Evolutionary conservation across 1,284 basidiomycete species (phyloP).

Genomic region (Cryptococcus depauperatus): DNA sequence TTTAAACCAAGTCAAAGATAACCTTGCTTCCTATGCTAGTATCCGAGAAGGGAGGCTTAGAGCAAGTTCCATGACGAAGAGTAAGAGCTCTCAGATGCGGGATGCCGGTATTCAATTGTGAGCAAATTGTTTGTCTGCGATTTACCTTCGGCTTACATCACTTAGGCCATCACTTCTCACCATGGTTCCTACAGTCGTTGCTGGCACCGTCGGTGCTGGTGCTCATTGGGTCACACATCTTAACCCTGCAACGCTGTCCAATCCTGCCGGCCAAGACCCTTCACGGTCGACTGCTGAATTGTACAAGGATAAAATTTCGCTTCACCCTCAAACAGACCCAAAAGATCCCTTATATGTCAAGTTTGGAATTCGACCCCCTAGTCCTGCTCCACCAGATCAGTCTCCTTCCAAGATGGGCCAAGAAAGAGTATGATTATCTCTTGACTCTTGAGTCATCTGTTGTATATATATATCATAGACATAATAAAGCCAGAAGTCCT

Average conservation of each 20-base stretch:
- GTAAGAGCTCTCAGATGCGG: constrained; percentile 53
- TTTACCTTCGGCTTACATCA: constrained; percentile 8
- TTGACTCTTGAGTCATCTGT: too few species aligned
- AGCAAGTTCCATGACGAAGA: constrained; percentile 68
- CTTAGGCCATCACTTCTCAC: constrained; percentile 57
- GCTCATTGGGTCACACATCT: constrained; percentile 32
- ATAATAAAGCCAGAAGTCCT: too few species aligned
- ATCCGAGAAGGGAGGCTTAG: constrained; percentile 68
- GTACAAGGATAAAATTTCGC: constrained; percentile 62
- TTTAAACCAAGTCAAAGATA: constrained; percentile 65
- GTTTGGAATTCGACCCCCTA: constrained; percentile 26
- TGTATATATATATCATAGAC: too few species aligned
- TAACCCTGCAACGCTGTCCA: constrained; percentile 20
- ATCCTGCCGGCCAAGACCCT: constrained; percentile 36
- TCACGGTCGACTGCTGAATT: constrained; percentile 34
- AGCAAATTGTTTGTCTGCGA: constrained; percentile 7
- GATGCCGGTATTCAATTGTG: constrained; percentile 51
- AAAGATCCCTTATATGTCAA: constrained; percentile 41
- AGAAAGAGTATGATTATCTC: too few species aligned
- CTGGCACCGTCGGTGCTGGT: constrained; percentile 74
- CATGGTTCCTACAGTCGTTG: constrained; percentile 80
- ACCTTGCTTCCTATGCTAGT: constrained; percentile 68
- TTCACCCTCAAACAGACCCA: constrained; percentile 70
- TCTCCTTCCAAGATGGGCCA: too few species aligned
- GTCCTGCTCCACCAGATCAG: too few species aligned